These are phyloP conservation scores for Urtica urens DNA, from an alignment of 306 rosid species.

Conservation along the genomic window DNA sequence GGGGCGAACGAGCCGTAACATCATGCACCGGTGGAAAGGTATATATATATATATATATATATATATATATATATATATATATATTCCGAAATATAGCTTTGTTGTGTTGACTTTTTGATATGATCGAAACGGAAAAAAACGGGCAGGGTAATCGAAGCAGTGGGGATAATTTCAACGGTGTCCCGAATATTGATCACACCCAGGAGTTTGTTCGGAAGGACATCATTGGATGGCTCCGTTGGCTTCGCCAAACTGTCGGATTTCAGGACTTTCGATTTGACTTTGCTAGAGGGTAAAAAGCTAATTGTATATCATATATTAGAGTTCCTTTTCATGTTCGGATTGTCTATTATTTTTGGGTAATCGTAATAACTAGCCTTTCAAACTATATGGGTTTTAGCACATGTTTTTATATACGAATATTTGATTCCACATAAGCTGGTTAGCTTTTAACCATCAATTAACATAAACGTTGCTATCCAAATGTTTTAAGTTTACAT, in stretches of 20 bases:
- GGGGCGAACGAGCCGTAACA: conserved; percentile 87
- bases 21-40: conserved; percentile 83
- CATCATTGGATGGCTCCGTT: conserved; percentile 61
- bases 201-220: conserved; percentile 81
- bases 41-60: conserved; percentile 7
- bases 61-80: conserved; percentile 8
- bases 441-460: too few relatives aligned
- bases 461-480: too few relatives aligned
- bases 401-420: too few relatives aligned
- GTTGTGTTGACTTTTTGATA: neutral
- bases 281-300: conserved; percentile 84
- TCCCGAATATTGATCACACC: conserved; percentile 83
- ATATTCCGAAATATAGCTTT: too few relatives aligned
- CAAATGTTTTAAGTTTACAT: too few relatives aligned
- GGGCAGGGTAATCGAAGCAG: conserved; percentile 75
- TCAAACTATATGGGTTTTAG: too few relatives aligned
- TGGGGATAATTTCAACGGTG: conserved; percentile 68
- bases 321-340: too few relatives aligned
- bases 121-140: too few relatives aligned
- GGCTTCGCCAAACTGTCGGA: conserved; percentile 58
- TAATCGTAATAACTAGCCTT: too few relatives aligned
- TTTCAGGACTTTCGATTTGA: conserved; percentile 94
- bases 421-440: too few relatives aligned
- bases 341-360: too few relatives aligned
- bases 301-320: too few relatives aligned